phyloP scores from a whole-genome alignment of 1,284 basidiomycete genomes.

The Trichosporon sp. region DNA sequence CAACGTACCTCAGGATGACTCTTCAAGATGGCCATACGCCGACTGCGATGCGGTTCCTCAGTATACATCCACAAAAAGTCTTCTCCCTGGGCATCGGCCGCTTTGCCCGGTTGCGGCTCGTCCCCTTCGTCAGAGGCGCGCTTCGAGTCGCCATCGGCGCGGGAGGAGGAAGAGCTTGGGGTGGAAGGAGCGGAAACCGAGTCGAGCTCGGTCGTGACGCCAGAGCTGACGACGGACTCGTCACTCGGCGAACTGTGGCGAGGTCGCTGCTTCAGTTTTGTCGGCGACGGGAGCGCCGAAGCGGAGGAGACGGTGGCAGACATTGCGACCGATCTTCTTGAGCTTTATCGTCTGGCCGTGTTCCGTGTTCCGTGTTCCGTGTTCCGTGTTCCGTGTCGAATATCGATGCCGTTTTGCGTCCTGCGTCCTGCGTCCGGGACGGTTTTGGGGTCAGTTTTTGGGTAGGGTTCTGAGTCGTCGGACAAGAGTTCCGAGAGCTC shows the following conservation, averaged over 20 bases:
- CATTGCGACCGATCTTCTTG: too few species aligned
- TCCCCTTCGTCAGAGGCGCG: not conserved
- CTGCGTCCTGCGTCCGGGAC: too few species aligned
- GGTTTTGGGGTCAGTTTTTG: too few species aligned
- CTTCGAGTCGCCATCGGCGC: not conserved
- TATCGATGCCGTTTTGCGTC: too few species aligned
- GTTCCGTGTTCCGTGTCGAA: too few species aligned
- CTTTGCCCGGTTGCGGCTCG: constrained; percentile 19
- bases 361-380: too few species aligned
- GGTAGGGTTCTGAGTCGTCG: too few species aligned
- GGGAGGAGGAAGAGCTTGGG: not conserved
- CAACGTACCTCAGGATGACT: constrained; percentile 81
- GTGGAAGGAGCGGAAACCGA: not conserved
- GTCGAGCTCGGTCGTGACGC: constrained; percentile 19
- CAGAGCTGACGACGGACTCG: constrained; percentile 7
- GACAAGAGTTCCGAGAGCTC: too few species aligned
- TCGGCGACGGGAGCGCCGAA: not conserved
- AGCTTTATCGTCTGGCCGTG: too few species aligned
- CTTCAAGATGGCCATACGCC: constrained; percentile 87
- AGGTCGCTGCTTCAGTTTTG: not conserved
- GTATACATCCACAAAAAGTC: constrained; percentile 96
- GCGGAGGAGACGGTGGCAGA: not conserved
- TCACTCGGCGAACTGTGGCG: constrained; percentile 18
- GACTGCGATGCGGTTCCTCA: constrained; percentile 90
- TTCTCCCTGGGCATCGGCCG: constrained; percentile 19